Base-by-base conservation (phyloP, 2,329 filamentous ascomycete species). In the Acrodontium crateriforme region DNA sequence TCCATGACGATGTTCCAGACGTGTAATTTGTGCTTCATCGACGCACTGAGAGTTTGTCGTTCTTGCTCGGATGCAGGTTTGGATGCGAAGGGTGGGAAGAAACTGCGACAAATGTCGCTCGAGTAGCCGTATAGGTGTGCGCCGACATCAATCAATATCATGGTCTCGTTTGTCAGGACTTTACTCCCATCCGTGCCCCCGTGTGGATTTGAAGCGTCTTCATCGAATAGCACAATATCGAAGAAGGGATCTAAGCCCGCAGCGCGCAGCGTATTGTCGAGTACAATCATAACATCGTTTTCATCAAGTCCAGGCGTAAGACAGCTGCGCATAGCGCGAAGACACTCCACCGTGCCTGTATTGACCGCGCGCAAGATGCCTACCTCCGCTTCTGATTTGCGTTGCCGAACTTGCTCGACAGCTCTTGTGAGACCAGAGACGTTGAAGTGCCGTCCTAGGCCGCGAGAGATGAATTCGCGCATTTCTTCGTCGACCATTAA, bases 401-500 rank as follows among this genome's bases (percentile, higher is more conserved):
- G 63, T 50, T 76, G 71, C 10, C 67, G 58, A 0, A 75, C 67
- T 15, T 62, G 58, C 43, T 75, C 69, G 6, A 67, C 68, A 27
- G 65, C 61, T 0, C 63, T 60, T 16, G 50, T 54, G 3, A 74
- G 52, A 3, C 70, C 70, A 1, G 66, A 42, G 2, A 71, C 64
- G n/a, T 63, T 52, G 36, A 76, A 74, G 23, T 57, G 60, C 1
- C 50, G 42, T 2, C 54, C 56, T 0, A 76, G 55, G 0, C 71
- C 71, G 2, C 71, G 60, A 20, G 65, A 59, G 27, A 77, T 74
- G 45, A 66, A 75, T 44, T 75, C 69, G 2, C 71, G 62, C 44
- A 74, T 71, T 41, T 75, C 71, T 36, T 75, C 71, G 36, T 76
- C 71, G 9, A 72, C 60, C 64, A 75, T 72, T n/a, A n/a, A n/a